Base-by-base conservation (phyloP, 140 eudicot genomes). In the Ambrosia hybrid region DNA sequence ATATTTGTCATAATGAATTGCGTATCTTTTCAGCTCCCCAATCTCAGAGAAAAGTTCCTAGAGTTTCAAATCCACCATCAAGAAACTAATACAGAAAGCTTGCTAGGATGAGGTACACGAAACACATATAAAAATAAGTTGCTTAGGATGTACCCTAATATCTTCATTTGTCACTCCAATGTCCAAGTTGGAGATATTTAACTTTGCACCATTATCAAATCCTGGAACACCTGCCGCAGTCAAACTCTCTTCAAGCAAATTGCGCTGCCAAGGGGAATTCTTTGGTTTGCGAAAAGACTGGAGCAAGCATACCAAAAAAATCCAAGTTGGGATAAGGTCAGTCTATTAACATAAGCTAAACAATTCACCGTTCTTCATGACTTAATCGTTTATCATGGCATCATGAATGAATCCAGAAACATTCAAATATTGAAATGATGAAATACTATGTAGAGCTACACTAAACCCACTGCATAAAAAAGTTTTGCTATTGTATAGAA, bases 21-120 rank as follows among this genome's bases (percentile, higher is more conserved):
- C 98, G 75, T 85, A 92, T 68, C 95, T 88, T 70, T 82, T 80
- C 78, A 92, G 91, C 81, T 92, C 98, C 58, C 98, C 98, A 41
- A 92, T 83, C 69, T 89, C 95, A 68, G 93, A 89, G 67, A 92
- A 92, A 45, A 89, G 92, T 67, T 87, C 96, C 98, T 92, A 83
- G 76, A 69, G 68, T 64, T 74, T 80, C 70, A 16, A 64, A 83
- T 57, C 41, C 75, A 75, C 55, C 61, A 69, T 72, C 78, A 84
- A 62, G 46, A 53, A 64, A 73, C 75, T 70, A 81, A 77, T 67
- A 34, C 43, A 75, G 66, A 66, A 74, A 65, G 67, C 60, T 46
- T 75, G 67, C 4, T 34, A 53, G 59, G 65, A 70, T 5, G 57
- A 52, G 60, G 51, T 57, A 14, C 15, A 49, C 38, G 66, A 66